Evolutionary conservation across 257 asterid genomes (phyloP), one percentile per base, ranked within the genome.

Genomic region (Echium plantagineum): DNA sequence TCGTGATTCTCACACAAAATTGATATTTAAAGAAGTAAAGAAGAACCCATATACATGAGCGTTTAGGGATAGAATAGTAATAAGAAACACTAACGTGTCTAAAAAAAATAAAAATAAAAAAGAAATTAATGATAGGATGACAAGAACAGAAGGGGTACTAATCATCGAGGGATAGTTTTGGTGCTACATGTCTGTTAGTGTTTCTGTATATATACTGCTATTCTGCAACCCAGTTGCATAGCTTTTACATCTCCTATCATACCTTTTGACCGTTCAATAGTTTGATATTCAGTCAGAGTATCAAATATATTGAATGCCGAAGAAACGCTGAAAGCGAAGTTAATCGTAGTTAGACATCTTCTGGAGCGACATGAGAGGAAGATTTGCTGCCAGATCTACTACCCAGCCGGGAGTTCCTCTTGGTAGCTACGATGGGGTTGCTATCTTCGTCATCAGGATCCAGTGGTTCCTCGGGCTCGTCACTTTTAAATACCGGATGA

Each of bases 401-500:
- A 2, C 15, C 49, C 17, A 3, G 1, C 49, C 49, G 16, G 12
- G 60, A 56, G 38, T 56, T 56, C 21, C 60, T 56, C 60, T 56
- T 56, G 32, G 60, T 56, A 56, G 38, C 38, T 5, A 56, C 38
- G 4, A 56, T 9, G 5, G 59, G 32, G 38, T 26, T 24, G 19
- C 24, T 56, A 28, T 56, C 60, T 56, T 74, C 80, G 6, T 75
- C 72, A 15, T 72, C 74, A 24, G 68, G 6, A 6, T 69, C 69
- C 38, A 9, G 9, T 0, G 58, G 57, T 35, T 52, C 47, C 52
- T 71, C 71, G 21, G 69, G 31, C 57, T 78, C 69, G 1, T 31
- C 63, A 9, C 74, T 66, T 60, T 79, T 81, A 75, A 84, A 80
- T 71, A 81, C 78, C 4, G 93, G 93, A 56, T 84, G 93, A 55